Conservation (phyloP, 75 land plant species). For the Chamaecyparis obtusa region DNA sequence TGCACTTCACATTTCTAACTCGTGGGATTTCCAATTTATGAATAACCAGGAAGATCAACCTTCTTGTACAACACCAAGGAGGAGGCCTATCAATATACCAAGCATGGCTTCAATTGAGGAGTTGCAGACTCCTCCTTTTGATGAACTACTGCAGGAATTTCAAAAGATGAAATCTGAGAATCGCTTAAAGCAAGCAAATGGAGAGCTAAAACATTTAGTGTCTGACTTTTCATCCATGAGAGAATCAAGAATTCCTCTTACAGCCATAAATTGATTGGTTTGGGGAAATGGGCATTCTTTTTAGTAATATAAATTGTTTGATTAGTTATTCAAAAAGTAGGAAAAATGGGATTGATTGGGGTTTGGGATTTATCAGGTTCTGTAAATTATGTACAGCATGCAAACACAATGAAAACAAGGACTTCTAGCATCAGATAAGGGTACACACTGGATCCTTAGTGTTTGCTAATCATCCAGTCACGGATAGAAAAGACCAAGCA, state of each 20-base stretch:
- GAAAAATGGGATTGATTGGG: neutral
- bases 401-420: neutral
- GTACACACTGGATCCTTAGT: neutral
- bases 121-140: conserved; percentile 45
- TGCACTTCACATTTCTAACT: neutral
- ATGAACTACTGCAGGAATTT: conserved; percentile 28
- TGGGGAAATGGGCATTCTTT: neutral
- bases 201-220: conserved; percentile 9
- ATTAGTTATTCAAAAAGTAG: neutral
- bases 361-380: neutral
- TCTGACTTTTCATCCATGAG: conserved; percentile 10
- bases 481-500: neutral
- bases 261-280: conserved; percentile 6
- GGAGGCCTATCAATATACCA: conserved; percentile 48
- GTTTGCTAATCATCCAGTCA: neutral
- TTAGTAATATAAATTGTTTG: neutral
- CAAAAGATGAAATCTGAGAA: conserved; percentile 9
- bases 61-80: conserved; percentile 54
- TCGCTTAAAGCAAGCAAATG: conserved; percentile 11
- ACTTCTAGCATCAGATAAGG: neutral
- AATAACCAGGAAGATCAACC: conserved; percentile 58
- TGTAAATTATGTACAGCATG: conserved; percentile 3
- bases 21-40: neutral
- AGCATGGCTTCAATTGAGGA: conserved; percentile 48
- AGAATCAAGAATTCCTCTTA: conserved; percentile 12